A percentile compares a stretch with the other conserved stretches of the same genome.
phyloP scores from a whole-genome alignment of 192 early-diverging fungal species.

The Diversispora eburnea region DNA sequence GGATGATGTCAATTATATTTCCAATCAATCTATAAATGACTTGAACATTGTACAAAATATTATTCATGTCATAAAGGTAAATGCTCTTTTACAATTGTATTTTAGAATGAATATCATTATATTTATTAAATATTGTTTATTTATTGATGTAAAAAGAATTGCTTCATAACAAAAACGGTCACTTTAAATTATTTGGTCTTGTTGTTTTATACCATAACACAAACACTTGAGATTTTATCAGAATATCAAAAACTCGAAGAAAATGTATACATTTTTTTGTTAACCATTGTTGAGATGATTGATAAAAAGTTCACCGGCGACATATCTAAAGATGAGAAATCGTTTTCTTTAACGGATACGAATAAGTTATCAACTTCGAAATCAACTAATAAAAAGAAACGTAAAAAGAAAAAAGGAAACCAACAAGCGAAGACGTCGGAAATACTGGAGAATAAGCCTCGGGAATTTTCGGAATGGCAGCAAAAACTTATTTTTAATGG shows the following conservation, averaged over 20 bases:
- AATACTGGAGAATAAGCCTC: background rate
- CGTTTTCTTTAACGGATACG: background rate
- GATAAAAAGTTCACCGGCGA: background rate
- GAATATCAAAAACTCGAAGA: background rate
- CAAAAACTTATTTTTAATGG: background rate
- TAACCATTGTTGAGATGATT: conserved; percentile 1
- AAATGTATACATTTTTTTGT: conserved; percentile 9
- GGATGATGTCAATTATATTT: background rate
- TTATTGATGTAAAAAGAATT: background rate
- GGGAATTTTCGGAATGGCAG: conserved; percentile 2
- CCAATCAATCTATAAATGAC: background rate
- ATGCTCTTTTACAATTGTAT: background rate
- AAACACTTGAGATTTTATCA: conserved; percentile 4
- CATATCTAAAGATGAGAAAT: background rate
- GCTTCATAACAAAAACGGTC: background rate
- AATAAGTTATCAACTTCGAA: background rate
- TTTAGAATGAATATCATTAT: background rate
- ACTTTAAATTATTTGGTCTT: background rate
- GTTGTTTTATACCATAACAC: conserved; percentile 7
- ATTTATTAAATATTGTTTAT: conserved; percentile 1
- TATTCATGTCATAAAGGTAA: conserved; percentile 1
- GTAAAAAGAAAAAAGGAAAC: background rate
- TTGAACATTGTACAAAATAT: background rate
- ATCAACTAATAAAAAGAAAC: background rate
- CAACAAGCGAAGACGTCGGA: background rate